These are phyloP conservation scores for Gamarada debralockiae DNA, from an alignment of 495 filamentous ascomycete genomes.

Conservation along the genomic window DNA sequence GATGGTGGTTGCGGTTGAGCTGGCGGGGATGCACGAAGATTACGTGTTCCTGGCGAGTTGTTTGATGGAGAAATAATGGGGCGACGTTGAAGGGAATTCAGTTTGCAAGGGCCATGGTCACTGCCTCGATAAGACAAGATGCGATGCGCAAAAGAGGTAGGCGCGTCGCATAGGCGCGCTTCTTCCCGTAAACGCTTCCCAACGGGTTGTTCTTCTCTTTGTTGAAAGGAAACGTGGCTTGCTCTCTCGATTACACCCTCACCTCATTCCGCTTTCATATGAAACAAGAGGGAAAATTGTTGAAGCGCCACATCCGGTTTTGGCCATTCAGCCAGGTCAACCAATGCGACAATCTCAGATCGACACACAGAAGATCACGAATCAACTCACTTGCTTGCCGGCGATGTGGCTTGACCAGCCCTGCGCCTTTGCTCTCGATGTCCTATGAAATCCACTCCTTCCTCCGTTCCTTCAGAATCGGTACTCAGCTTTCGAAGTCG, in stretches of 20 bases:
- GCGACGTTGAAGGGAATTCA: no score
- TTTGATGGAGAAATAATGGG: no score
- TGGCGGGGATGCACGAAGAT: neutral
- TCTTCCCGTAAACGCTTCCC: neutral
- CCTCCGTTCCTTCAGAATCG: slow-evolving; percentile 36
- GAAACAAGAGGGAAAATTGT: no score
- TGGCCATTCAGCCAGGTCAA: no score
- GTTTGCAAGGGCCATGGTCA: slow-evolving; percentile 10
- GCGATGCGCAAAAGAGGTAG: slow-evolving; percentile 1
- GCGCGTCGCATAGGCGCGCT: neutral
- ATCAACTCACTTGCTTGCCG: no score
- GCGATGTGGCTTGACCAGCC: no score
- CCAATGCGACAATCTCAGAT: no score
- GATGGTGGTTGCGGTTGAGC: neutral
- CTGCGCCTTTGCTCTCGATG: no score
- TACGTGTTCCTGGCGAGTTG: no score
- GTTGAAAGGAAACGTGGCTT: neutral
- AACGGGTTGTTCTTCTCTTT: neutral
- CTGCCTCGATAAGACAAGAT: slow-evolving; percentile 19
- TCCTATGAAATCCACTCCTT: slow-evolving; percentile 26
- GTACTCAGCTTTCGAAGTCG: slow-evolving; percentile 39
- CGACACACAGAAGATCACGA: no score
- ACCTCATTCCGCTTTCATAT: no score
- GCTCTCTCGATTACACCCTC: neutral
- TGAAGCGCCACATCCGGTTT: no score